Conservation (phyloP, 805 yeast species). For the Nakazawaea pomicola region DNA sequence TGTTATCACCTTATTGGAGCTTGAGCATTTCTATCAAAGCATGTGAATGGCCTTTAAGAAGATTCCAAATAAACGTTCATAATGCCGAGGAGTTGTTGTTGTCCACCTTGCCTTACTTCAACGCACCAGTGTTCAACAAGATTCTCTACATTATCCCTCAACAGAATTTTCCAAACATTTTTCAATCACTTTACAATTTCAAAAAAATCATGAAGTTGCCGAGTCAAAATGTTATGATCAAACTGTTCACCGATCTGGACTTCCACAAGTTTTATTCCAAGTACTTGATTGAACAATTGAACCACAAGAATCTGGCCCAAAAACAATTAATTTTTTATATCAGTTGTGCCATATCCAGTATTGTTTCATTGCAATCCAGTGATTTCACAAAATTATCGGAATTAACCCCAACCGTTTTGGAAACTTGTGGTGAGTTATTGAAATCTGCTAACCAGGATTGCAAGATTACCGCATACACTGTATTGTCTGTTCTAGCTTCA, state of each 20-base stretch:
- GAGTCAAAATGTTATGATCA: constrained; percentile 61
- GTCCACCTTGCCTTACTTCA: constrained; percentile 77
- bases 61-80: constrained; percentile 79
- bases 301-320: constrained; percentile 55
- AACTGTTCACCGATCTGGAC: constrained; percentile 67
- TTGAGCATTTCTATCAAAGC: constrained; percentile 75
- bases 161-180: constrained; percentile 64
- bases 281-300: constrained; percentile 44
- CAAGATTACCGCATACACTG: constrained; percentile 79
- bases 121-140: constrained; percentile 67
- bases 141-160: constrained; percentile 66
- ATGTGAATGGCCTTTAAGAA: constrained; percentile 90
- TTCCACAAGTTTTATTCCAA: constrained; percentile 63
- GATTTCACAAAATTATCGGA: constrained; percentile 37
- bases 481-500: constrained; percentile 70
- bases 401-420: constrained; percentile 52
- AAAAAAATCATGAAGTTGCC: constrained; percentile 63
- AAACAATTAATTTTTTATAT: constrained; percentile 76
- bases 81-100: constrained; percentile 71
- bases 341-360: constrained; percentile 60
- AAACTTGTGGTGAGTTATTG: constrained; percentile 52
- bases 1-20: constrained; percentile 73
- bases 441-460: constrained; percentile 47
- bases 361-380: constrained; percentile 54
- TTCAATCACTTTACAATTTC: constrained; percentile 64